phyloP scores from a whole-genome alignment of 1,284 basidiomycete genomes.

The Xanthoconium separans region DNA sequence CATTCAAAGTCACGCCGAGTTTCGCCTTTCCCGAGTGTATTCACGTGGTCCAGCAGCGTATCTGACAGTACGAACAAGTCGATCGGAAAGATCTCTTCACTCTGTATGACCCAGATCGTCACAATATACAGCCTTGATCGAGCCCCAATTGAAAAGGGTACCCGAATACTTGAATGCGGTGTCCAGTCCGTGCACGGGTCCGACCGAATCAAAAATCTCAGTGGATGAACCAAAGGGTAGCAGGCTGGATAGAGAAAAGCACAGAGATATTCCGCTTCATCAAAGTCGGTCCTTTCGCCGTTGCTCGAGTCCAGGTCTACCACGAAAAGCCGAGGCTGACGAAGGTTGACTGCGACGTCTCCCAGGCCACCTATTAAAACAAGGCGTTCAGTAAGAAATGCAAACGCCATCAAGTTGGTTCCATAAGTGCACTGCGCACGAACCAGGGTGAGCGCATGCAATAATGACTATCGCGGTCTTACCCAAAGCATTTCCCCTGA shows the following conservation, averaged over 20 bases:
- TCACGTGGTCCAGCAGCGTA: constrained; percentile 40
- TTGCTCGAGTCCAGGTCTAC: constrained; percentile 31
- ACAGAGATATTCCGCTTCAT: constrained; percentile 35
- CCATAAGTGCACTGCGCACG: constrained; percentile 34
- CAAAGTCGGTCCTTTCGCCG: constrained; percentile 27
- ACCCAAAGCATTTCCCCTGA: constrained; percentile 47
- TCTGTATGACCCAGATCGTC: constrained; percentile 39
- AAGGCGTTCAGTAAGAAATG: constrained; percentile 45
- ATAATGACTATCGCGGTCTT: constrained; percentile 19
- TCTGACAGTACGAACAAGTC: constrained; percentile 50
- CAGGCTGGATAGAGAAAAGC: constrained; percentile 43
- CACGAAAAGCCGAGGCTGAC: constrained; percentile 29
- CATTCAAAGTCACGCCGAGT: constrained; percentile 38
- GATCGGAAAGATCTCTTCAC: constrained; percentile 31
- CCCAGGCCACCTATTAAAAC: constrained; percentile 36
- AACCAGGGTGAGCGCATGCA: constrained; percentile 8
- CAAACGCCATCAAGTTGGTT: constrained; percentile 41
- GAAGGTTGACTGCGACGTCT: constrained; percentile 9
- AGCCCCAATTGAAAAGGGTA: constrained; percentile 51
- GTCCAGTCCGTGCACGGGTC: constrained; percentile 53
- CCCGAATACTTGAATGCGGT: constrained; percentile 32
- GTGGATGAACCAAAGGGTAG: constrained; percentile 22
- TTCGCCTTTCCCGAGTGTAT: constrained; percentile 20
- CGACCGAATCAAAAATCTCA: constrained; percentile 48
- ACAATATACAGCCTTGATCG: constrained; percentile 48